Percentiles rank a stretch among this genome's conserved stretches.
phyloP scores from a whole-genome alignment of 331 rosid genomes.

The Malus hybrid region DNA sequence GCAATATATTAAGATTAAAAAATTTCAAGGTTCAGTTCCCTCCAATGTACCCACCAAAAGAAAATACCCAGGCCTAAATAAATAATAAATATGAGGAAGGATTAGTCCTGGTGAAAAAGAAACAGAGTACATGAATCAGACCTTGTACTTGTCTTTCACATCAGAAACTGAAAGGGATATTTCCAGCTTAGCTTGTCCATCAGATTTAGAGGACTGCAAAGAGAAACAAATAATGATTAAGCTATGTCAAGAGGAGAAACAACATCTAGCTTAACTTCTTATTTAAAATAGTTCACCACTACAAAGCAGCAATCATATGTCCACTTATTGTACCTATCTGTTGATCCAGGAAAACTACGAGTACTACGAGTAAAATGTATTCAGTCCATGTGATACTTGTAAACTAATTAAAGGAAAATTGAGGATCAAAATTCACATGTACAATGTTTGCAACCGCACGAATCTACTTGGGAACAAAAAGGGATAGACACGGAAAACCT shows the following conservation, averaged over 20 bases:
- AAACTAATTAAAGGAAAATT: neutral
- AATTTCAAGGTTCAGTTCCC: no score
- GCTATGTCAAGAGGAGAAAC: neutral
- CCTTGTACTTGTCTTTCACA: conserved; percentile 67
- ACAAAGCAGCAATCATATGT: neutral
- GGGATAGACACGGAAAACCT: neutral
- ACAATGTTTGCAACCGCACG: neutral
- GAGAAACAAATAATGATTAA: neutral
- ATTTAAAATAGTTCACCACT: neutral
- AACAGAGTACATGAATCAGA: conserved; percentile 11
- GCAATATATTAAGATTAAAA: no score
- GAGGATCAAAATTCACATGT: no score
- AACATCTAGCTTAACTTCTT: neutral
- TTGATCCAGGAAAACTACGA: neutral
- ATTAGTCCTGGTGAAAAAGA: neutral
- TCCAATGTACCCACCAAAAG: no score
- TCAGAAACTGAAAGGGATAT: conserved; percentile 45
- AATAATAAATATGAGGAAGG: neutral
- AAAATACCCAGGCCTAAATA: no score
- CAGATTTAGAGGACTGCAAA: conserved; percentile 31
- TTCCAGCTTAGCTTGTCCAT: conserved; percentile 23
- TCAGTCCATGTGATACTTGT: neutral
- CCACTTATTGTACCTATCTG: neutral
- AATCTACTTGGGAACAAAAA: neutral
- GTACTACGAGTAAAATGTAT: neutral